Evolutionary conservation across 805 yeast genomes (phyloP), one percentile per base, ranked within the genome.

Genomic region (Saccharomycopsis schoenii): DNA sequence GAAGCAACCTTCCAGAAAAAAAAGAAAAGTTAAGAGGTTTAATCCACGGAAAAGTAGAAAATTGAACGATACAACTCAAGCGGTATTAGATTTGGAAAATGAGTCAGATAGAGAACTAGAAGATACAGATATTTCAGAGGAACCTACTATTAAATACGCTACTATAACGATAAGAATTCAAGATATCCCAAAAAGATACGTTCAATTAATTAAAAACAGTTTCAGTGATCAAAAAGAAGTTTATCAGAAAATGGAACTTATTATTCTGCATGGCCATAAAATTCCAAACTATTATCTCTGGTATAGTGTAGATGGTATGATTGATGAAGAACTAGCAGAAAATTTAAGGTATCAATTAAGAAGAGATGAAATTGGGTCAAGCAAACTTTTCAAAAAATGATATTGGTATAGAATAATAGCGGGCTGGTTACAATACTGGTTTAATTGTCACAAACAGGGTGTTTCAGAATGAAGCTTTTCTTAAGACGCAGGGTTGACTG

Each of bases 231-330:
- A 76, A 15, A 82, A 80, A 1, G 76, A 80, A 17, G 93, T 86
- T 0, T 81, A 78, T 57, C 71, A 73, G 17, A 73, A 77, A 19
- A 90, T 93, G 97, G 76, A 77, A 47, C 73, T 77, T 10, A 80
- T 85, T 3, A 70, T 90, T 60, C 74, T 76, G 15, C 74, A 72
- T 19, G 96, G 97, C 1, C 76, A 77, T 1, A 77, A 90, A 61
- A 72, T 83, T 2, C 74, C 85, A 5, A 81, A 81, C 40, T 82
- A 83, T 66, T 81, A 86, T 69, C 74, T 90, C 21, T 91, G 97
- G 97, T 89, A 86, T 68, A 89, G 88, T 67, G 77, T 93, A 11
- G 94, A 88, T 70, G 92, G 90, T 0, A 78, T 81, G 55, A 81
- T 83, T 59, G 94, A 88, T 69, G 89, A 84, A 64, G 71, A 73